These are phyloP conservation scores for Fusarium penzigii DNA, from an alignment of 2,329 filamentous ascomycete species.

Conservation along the genomic window DNA sequence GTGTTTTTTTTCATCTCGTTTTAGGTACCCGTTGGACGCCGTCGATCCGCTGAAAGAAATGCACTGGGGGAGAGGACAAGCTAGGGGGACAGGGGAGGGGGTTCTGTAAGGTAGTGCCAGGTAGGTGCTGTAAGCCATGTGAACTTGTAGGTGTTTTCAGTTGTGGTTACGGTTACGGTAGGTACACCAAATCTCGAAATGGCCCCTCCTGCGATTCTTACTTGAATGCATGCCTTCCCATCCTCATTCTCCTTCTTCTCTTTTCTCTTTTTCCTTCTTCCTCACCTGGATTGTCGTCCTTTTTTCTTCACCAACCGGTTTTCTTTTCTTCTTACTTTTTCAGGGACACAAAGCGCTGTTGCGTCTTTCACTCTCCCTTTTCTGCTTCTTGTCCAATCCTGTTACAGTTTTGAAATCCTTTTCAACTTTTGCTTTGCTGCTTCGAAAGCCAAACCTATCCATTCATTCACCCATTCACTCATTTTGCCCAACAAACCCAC, in stretches of 20 bases:
- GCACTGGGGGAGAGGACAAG: no score
- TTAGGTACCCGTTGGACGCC: neutral
- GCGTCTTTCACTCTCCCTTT: slow-evolving; percentile 30
- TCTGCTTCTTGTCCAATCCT: slow-evolving; percentile 36
- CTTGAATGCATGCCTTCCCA: slow-evolving; percentile 28
- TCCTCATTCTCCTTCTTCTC: slow-evolving; percentile 26
- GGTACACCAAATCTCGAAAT: neutral
- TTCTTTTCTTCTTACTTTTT: slow-evolving; percentile 24
- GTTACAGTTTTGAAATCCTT: slow-evolving; percentile 39
- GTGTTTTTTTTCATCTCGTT: neutral
- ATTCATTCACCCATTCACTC: slow-evolving; percentile 32
- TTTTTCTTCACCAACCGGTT: slow-evolving; percentile 21
- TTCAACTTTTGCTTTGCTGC: slow-evolving; percentile 11
- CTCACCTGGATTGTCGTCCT: slow-evolving; percentile 25
- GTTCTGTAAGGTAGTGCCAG: no score
- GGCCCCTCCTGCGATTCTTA: slow-evolving; percentile 10
- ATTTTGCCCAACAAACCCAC: slow-evolving; percentile 16
- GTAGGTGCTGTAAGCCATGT: neutral
- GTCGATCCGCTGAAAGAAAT: neutral
- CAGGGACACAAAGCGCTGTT: slow-evolving; percentile 26
- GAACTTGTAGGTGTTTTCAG: neutral
- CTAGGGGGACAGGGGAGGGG: no score
- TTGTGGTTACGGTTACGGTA: neutral
- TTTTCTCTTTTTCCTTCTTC: slow-evolving; percentile 14
- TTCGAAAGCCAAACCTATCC: neutral